Base-by-base conservation (phyloP, 345 rosid species). In the Arabis alpina region DNA sequence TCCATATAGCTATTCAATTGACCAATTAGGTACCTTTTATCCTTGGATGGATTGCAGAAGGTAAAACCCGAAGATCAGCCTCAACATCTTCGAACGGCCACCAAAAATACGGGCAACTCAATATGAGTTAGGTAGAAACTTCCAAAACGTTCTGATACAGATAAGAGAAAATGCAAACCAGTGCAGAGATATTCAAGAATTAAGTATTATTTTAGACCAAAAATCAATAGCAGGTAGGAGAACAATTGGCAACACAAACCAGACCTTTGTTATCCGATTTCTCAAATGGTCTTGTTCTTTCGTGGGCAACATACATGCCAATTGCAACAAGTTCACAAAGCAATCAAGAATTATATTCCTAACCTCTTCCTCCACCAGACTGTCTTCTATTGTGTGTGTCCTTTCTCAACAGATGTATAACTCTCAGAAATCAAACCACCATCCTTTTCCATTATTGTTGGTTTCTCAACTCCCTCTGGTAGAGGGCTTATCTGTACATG, bases 101-200 rank as follows among this genome's bases (percentile, higher is more conserved):
- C 86, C 80, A 89, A 70, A 75, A 93, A 91, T 51, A 91, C 79
- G n/a, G 98, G 98, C 71, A 89, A 70, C 87, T 86, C 86, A 62
- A 93, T 86, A 77, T 89, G 89, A 11, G 84, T 79, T 80, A 86
- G 85, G 78, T 91, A 93, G 68, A 81, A 72, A 78, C 86, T 84
- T 58, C 98, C 97, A 71, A 85, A 89, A 47, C 69, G 75, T 74
- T 85, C 82, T 64, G 91, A 79, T 43, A 85, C 92, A 73, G 90
- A 84, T 73, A 93, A 74, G 69, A 93, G 78, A 80, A 93, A 91
- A 97, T 93, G 89, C 80, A 86, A 75, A 45, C 47, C 50, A 63
- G 45, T 12, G 36, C 62, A 8, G 69, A 61, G 43, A 19, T 5
- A 27, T 42, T 8, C 0, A 5, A 9, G 23, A 19, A 19, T 19